Conservation (phyloP, 345 rosid species). For the Eucalyptus erythrocorys region DNA sequence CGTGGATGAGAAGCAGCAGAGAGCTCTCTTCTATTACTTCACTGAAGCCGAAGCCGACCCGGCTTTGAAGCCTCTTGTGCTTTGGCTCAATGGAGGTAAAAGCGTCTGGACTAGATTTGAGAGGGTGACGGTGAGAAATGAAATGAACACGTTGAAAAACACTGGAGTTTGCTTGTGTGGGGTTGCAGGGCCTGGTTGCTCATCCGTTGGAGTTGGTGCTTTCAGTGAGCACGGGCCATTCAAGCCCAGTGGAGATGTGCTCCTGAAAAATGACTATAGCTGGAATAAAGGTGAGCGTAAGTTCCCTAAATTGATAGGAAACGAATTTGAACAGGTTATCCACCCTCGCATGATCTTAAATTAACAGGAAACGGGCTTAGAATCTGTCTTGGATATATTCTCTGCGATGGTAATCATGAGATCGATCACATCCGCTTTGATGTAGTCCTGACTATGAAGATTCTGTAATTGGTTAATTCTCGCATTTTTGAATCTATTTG, state of each 20-base stretch:
- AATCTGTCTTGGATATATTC: neutral
- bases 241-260: conserved; percentile 6
- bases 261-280: conserved; percentile 16
- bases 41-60: conserved; percentile 24
- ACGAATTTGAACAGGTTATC: neutral
- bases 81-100: conserved; percentile 40
- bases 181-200: conserved; percentile 31
- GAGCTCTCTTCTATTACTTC: conserved; percentile 36
- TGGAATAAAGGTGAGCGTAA: conserved; percentile 26
- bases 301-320: neutral
- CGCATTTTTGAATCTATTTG: neutral
- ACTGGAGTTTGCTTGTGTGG: neutral
- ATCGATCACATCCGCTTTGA: neutral
- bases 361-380: neutral
- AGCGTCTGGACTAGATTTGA: neutral
- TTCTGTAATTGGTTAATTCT: neutral
- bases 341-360: neutral
- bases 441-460: no score
- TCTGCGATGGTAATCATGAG: neutral
- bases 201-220: conserved; percentile 35
- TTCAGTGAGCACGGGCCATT: conserved; percentile 35
- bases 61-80: conserved; percentile 32
- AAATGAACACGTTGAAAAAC: neutral
- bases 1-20: conserved; percentile 5
- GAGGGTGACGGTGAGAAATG: neutral